Evolutionary conservation across 2,329 filamentous ascomycete genomes (phyloP).

Genomic region (Ceratocystis huliohia): DNA sequence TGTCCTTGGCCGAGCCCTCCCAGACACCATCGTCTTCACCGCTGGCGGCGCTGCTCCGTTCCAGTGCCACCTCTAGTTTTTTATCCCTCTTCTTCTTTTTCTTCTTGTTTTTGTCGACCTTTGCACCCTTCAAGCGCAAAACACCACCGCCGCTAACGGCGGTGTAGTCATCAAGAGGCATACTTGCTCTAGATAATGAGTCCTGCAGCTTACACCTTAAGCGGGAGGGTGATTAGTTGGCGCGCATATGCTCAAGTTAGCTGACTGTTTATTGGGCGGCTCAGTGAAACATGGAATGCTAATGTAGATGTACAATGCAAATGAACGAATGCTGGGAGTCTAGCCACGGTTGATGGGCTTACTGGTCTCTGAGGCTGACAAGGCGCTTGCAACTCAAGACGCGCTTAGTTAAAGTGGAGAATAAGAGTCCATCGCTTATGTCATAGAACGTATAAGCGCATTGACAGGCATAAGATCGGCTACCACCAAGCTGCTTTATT

Average conservation of each 20-base stretch:
- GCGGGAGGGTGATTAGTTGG: not conserved
- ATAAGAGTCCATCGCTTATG: not conserved
- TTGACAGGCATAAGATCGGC: not conserved
- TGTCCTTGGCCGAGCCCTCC: conserved; percentile 23
- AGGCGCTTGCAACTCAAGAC: not conserved
- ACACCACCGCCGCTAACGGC: conserved; percentile 54
- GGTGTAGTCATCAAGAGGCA: conserved; percentile 66
- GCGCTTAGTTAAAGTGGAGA: not conserved
- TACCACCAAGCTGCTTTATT: not conserved
- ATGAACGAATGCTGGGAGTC: not conserved
- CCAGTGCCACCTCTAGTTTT: conserved; percentile 37
- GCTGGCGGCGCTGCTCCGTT: not conserved
- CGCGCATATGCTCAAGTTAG: not conserved
- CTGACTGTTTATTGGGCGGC: not conserved
- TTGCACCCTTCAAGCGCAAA: conserved; percentile 72
- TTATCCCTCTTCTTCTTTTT: conserved; percentile 40
- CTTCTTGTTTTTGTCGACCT: conserved; percentile 50
- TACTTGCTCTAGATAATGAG: conserved; percentile 27
- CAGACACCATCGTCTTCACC: conserved; percentile 22
- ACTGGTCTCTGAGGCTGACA: not conserved
- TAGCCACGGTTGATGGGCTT: not conserved
- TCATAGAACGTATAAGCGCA: not conserved
- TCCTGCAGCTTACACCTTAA: not conserved
- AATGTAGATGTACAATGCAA: not conserved
- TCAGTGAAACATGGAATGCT: not conserved